A percentile compares a stretch with the other conserved stretches of the same genome.
phyloP scores from a whole-genome alignment of 495 filamentous ascomycete genomes.

The Xylaria cubensis region DNA sequence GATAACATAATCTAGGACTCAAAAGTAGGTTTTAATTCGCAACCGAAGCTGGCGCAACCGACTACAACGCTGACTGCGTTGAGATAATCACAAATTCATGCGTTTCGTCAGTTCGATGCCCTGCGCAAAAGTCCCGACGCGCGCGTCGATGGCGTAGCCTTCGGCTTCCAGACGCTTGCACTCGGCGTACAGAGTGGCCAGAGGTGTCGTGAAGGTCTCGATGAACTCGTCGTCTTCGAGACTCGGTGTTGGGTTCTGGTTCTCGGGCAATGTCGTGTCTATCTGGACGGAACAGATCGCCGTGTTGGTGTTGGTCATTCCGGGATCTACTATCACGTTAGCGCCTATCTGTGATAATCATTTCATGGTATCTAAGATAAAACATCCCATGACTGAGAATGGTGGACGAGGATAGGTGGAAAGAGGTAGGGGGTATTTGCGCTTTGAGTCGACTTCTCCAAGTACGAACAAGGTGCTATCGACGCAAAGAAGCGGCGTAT shows the following conservation, averaged over 20 bases:
- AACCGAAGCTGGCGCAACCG: not conserved
- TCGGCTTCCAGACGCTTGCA: conserved; percentile 71
- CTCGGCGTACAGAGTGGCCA: conserved; percentile 70
- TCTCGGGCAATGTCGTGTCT: conserved; percentile 73
- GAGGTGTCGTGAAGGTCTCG: conserved; percentile 76
- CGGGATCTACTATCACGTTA: conserved; percentile 53
- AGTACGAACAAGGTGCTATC: not conserved
- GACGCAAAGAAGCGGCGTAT: not conserved
- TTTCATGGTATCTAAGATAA: too few species aligned
- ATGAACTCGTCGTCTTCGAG: conserved; percentile 92
- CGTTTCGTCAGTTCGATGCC: conserved; percentile 80
- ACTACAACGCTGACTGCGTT: not conserved
- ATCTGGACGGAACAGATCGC: conserved; percentile 82
- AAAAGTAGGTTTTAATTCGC: too few species aligned
- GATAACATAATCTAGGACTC: not conserved
- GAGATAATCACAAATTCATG: conserved; percentile 43
- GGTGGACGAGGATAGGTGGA: not conserved
- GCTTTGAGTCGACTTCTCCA: not conserved
- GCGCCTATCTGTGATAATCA: not conserved
- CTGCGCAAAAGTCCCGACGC: conserved; percentile 83
- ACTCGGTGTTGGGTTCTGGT: conserved; percentile 70
- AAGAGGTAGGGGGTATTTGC: not conserved
- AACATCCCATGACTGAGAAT: not conserved
- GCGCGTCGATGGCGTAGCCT: conserved; percentile 85
- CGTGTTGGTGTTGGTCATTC: conserved; percentile 90